Evolutionary conservation across 139 green algal genomes (phyloP).

Genomic region (Coccomyxa sp.): DNA sequence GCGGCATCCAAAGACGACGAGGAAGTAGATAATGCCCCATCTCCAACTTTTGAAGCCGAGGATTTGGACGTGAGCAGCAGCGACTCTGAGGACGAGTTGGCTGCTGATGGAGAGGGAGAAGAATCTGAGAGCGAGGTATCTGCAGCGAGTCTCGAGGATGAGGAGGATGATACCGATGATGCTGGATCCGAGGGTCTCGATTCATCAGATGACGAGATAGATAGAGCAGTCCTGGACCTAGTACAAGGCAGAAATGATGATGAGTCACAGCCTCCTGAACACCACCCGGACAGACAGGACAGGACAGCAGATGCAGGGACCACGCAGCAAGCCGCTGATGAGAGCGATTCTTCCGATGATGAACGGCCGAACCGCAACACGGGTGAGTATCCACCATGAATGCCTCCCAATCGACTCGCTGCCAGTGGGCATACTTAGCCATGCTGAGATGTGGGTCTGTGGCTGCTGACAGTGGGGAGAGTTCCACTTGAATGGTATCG

Average conservation of each 20-base stretch:
- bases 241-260: neutral
- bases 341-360: conserved; percentile 91
- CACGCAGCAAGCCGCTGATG: conserved; percentile 11
- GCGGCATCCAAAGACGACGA: too few relatives aligned
- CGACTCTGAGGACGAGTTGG: too few relatives aligned
- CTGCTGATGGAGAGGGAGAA: neutral
- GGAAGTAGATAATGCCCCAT: too few relatives aligned
- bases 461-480: conserved; percentile 55
- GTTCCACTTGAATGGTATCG: conserved; percentile 95
- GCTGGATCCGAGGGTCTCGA: neutral
- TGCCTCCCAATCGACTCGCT: too few relatives aligned
- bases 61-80: too few relatives aligned
- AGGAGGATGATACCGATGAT: neutral
- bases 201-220: neutral
- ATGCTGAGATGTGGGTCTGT: too few relatives aligned
- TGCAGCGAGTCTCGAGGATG: neutral
- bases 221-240: neutral
- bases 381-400: conserved; percentile 19
- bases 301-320: neutral
- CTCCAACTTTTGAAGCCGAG: too few relatives aligned
- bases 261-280: neutral
- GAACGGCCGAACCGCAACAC: conserved; percentile 83
- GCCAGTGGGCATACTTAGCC: too few relatives aligned
- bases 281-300: neutral
- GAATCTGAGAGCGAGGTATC: neutral